Evolutionary conservation across 164 flowering plant species (phyloP).

Genomic region (Taxillus chinensis): DNA sequence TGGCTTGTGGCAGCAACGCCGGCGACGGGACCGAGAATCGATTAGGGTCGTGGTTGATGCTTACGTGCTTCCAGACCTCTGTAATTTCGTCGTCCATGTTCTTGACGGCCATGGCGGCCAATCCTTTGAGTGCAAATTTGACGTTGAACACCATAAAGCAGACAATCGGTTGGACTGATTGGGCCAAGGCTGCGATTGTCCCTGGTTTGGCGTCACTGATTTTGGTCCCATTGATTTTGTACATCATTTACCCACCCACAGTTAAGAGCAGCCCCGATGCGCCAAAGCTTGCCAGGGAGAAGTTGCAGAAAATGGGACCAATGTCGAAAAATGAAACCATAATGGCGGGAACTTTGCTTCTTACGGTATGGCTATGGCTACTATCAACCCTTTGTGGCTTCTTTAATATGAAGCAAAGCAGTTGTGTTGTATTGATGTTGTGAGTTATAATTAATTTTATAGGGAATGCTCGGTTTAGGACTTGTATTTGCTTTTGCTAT

Average conservation of each 20-base stretch:
- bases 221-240: conserved; percentile 68
- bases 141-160: conserved; percentile 49
- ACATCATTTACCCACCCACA: conserved; percentile 72
- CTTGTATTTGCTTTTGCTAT: too few relatives aligned
- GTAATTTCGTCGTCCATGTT: conserved; percentile 85
- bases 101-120: conserved; percentile 92
- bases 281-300: conserved; percentile 76
- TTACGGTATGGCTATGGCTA: conserved; percentile 43
- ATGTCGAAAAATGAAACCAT: conserved; percentile 76
- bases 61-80: conserved; percentile 87
- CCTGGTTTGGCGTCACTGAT: conserved; percentile 81
- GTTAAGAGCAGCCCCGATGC: conserved; percentile 91
- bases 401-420: background rate
- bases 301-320: conserved; percentile 85
- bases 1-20: conserved; percentile 76
- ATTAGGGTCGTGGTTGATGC: conserved; percentile 86
- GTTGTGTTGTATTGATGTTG: too few relatives aligned
- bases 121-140: conserved; percentile 76
- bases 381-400: background rate
- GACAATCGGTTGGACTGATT: conserved; percentile 83
- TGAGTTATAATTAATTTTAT: too few relatives aligned
- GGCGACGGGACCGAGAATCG: conserved; percentile 79
- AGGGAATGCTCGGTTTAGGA: too few relatives aligned
- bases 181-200: conserved; percentile 88
- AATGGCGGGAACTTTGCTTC: conserved; percentile 73